Evolutionary conservation across 179 eudicot genomes (phyloP), one percentile per base, ranked within the genome.

Genomic region (Pouteria campechiana): DNA sequence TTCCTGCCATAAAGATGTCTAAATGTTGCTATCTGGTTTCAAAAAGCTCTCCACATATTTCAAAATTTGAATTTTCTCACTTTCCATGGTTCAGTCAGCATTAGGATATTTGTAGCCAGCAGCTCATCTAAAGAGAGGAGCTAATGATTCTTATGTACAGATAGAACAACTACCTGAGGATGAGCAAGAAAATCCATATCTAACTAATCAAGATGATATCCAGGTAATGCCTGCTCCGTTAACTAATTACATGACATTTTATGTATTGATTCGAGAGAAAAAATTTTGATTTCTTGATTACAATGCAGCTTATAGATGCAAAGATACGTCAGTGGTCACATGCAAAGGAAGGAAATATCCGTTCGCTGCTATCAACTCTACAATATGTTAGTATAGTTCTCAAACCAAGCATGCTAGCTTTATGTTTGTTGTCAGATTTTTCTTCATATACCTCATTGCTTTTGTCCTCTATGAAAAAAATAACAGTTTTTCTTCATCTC

Each of bases 281-380:
- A 28, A 14, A 18, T 41, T 19, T 21, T 13, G 18, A 35, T 21
- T 5, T 17, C 28, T 34, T 25, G 14, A 25, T 10, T 37, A 17
- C 15, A 45, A 44, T 64, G 41, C 73, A 90, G 96, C 60, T 45
- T 52, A 54, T 46, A 37, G 84, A 87, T 55, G 66, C 66, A 46
- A 87, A 83, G 44, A 67, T 90, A 46, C 54, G 25, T 8, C 61
- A 77, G 46, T 90, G 98, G 98, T 74, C 96, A 17, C 57, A 57
- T 39, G 98, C 94, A 43, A 90, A 80, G 73, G 88, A 77, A 69
- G 94, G 88, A 52, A 90, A 90, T 58, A 82, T 90, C 44, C 83
- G 96, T 6, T 81, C 98, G 17, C 54, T 90, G 25, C 72, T 90
- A 7, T 90, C 98, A 12, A 90, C 98, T 34, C 50, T 90, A 64